A percentile compares a stretch with the other conserved stretches of the same genome.
phyloP scores from a whole-genome alignment of 1,284 basidiomycete genomes.

The Puccinia horiana region DNA sequence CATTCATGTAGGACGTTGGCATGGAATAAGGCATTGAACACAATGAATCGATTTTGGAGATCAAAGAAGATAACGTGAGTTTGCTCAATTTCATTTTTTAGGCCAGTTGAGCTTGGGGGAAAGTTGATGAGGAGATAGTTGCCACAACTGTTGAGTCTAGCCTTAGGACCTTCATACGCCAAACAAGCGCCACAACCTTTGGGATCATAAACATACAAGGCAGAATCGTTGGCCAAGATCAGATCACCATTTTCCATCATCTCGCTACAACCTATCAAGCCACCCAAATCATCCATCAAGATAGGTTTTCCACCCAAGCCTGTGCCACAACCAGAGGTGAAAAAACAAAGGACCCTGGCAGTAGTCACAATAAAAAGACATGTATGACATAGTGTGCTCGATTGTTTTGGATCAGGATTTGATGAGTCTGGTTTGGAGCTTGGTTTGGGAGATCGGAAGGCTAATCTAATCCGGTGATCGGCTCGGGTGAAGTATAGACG shows the following conservation, averaged over 20 bases:
- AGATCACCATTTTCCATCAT: too few species aligned
- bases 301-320: constrained; percentile 67
- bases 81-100: constrained; percentile 63
- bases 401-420: neutral
- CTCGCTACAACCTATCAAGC: constrained; percentile 84
- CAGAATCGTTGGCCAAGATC: constrained; percentile 87
- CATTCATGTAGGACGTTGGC: constrained; percentile 77
- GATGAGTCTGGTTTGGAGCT: constrained; percentile 28
- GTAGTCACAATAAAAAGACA: constrained; percentile 77
- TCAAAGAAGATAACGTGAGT: constrained; percentile 90
- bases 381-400: constrained; percentile 58
- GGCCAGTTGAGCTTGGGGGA: constrained; percentile 67
- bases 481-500: constrained; percentile 66
- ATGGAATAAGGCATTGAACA: constrained; percentile 75
- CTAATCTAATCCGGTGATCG: constrained; percentile 87
- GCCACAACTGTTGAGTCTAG: constrained; percentile 58
- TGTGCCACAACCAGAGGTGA: constrained; percentile 71
- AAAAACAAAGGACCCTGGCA: constrained; percentile 74
- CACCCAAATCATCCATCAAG: constrained; percentile 81
- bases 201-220: constrained; percentile 80
- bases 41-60: constrained; percentile 86
- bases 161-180: constrained; percentile 84
- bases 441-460: constrained; percentile 70
- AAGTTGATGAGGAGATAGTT: constrained; percentile 85
- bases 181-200: constrained; percentile 82